These are phyloP conservation scores for Rhexocercosporidium sp. DNA, from an alignment of 2,329 filamentous ascomycete species.

Conservation along the genomic window DNA sequence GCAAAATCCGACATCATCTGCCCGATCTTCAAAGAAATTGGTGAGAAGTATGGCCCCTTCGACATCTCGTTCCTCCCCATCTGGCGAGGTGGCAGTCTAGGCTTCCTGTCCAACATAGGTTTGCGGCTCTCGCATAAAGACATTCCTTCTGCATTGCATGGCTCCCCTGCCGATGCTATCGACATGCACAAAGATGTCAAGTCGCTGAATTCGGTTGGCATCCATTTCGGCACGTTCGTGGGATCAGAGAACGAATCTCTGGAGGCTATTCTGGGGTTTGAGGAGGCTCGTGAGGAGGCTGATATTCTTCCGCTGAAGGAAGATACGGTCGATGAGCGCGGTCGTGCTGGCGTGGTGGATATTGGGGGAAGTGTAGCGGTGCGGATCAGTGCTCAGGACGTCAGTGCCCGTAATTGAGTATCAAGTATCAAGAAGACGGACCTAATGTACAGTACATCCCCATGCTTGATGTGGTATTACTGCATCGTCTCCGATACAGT, in stretches of 20 bases:
- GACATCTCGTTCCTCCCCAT: slow-evolving; percentile 91
- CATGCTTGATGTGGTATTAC: no score
- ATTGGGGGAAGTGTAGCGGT: slow-evolving; percentile 32
- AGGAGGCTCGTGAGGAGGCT: slow-evolving; percentile 24
- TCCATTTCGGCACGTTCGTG: slow-evolving; percentile 37
- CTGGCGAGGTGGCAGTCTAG: slow-evolving; percentile 51
- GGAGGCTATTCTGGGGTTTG: slow-evolving; percentile 34
- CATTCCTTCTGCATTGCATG: slow-evolving; percentile 31
- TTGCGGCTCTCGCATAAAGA: slow-evolving; percentile 31
- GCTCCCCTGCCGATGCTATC: slow-evolving; percentile 30
- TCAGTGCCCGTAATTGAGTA: background rate
- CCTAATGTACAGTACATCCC: no score
- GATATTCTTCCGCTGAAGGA: slow-evolving; percentile 24
- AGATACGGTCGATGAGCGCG: slow-evolving; percentile 6
- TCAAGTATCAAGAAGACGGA: no score
- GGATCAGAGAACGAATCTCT: slow-evolving; percentile 32
- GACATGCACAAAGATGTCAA: slow-evolving; percentile 29
- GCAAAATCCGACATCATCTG: slow-evolving; percentile 75
- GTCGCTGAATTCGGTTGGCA: slow-evolving; percentile 27
- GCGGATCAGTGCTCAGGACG: slow-evolving; percentile 17
- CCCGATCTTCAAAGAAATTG: slow-evolving; percentile 85
- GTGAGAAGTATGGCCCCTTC: slow-evolving; percentile 79
- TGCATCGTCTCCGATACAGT: no score
- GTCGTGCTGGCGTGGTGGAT: slow-evolving; percentile 27
- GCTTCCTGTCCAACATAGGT: slow-evolving; percentile 31